phyloP scores from a whole-genome alignment of 208 protist species.

The Trypanosoma cruzi region DNA sequence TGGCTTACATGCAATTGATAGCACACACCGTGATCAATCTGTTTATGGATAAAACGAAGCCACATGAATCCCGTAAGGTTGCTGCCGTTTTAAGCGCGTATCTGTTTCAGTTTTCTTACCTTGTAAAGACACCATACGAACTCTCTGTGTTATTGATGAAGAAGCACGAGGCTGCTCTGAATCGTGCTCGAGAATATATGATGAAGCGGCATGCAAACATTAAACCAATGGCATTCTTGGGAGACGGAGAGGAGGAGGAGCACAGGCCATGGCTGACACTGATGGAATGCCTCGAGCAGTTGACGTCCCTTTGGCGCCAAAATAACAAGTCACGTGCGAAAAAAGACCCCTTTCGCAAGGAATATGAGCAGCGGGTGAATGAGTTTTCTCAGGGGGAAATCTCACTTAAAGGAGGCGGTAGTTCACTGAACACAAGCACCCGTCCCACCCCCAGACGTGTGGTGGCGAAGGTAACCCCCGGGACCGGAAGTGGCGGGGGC shows the following conservation, averaged over 20 bases:
- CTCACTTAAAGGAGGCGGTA: slow-evolving; percentile 8
- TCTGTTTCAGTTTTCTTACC: slow-evolving; percentile 76
- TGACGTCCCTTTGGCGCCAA: slow-evolving; percentile 55
- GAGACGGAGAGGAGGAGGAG: slow-evolving; percentile 41
- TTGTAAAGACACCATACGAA: slow-evolving; percentile 58
- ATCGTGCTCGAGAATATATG: slow-evolving; percentile 29
- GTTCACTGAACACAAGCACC: slow-evolving; percentile 67
- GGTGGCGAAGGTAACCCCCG: slow-evolving; percentile 47
- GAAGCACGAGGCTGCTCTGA: slow-evolving; percentile 32
- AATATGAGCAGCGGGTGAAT: slow-evolving; percentile 36
- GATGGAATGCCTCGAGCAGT: slow-evolving; percentile 69
- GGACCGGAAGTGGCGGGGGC: slow-evolving; percentile 6
- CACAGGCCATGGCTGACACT: slow-evolving; percentile 71
- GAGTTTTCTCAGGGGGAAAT: slow-evolving; percentile 28
- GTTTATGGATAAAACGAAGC: slow-evolving; percentile 45
- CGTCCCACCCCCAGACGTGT: slow-evolving; percentile 77
- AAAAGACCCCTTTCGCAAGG: slow-evolving; percentile 33
- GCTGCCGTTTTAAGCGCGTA: slow-evolving; percentile 70
- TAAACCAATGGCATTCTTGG: slow-evolving; percentile 24
- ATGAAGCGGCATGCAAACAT: not conserved
- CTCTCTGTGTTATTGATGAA: slow-evolving; percentile 49
- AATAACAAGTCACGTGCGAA: slow-evolving; percentile 36
- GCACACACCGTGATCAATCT: slow-evolving; percentile 59
- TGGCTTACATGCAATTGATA: slow-evolving; percentile 47
- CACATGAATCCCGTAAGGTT: slow-evolving; percentile 55